Percentiles rank a stretch among this genome's conserved stretches.
phyloP scores from a whole-genome alignment of 441 rosid species.

The Adansonia grandidieri region DNA sequence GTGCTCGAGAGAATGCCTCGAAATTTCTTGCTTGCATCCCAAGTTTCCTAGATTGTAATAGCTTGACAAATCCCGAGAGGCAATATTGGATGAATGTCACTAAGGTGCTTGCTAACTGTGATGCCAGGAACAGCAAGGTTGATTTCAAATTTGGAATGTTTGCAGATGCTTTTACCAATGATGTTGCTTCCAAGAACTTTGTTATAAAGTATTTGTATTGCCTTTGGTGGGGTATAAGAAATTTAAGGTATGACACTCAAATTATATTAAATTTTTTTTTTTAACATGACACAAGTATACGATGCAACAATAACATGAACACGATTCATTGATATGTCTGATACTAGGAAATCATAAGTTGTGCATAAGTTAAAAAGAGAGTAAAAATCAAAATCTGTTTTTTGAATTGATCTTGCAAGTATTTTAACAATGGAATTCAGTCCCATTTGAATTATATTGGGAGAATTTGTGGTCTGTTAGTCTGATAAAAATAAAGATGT shows the following conservation, averaged over 20 bases:
- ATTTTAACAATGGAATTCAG: neutral
- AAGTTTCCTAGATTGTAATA: constrained; percentile 62
- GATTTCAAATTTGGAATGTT: constrained; percentile 81
- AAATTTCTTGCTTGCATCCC: constrained; percentile 44
- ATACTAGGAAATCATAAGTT: neutral
- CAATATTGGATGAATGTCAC: constrained; percentile 68
- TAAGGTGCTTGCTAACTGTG: constrained; percentile 53
- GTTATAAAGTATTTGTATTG: constrained; percentile 73
- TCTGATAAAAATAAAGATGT: neutral
- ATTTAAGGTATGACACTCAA: constrained; percentile 55
- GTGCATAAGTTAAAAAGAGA: neutral
- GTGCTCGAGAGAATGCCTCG: constrained; percentile 44
- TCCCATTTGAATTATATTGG: neutral
- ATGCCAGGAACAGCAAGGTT: constrained; percentile 47
- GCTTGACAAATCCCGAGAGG: constrained; percentile 53
- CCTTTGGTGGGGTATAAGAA: constrained; percentile 96
- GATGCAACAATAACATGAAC: too few relatives aligned
- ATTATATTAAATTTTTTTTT: too few relatives aligned
- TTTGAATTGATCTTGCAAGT: too few relatives aligned
- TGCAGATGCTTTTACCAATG: constrained; percentile 64
- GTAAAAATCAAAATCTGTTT: neutral
- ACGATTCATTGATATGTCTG: too few relatives aligned
- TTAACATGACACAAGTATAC: too few relatives aligned
- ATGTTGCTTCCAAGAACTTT: constrained; percentile 60
- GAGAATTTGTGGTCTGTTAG: too few relatives aligned